Evolutionary conservation across 352 stramenopile species (phyloP), one percentile per base, ranked within the genome.

Genomic region (Blastocystis sp.): DNA sequence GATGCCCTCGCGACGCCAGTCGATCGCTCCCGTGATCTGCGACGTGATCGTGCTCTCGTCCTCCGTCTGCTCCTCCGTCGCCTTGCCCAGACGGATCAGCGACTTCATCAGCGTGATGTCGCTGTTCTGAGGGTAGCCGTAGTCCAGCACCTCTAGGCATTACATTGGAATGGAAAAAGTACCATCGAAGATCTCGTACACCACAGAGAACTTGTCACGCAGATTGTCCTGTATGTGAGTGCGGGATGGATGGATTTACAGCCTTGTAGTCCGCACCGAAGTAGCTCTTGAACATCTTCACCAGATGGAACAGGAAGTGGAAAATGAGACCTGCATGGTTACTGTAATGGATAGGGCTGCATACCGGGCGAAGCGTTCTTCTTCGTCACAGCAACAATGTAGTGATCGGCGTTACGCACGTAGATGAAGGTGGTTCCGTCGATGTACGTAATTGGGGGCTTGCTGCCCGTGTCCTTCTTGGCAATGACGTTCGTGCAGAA

Each of bases 51-150:
- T 90, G 11, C 90, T 90, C 27, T 93, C 93, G 73, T 97, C 93
- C 40, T 95, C 90, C 84, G 94, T 21, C 29, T 73, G 21, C 51
- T 88, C 40, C 36, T 87, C 59, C 42, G 92, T 86, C 92, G 90
- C 27, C 89, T 88, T 59, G 91, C 85, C 87, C 90, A 92, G 44
- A 24, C 73, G 36, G 32, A 56, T 65, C 36, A 92, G 89, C 8
- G 97, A 91, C 87, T 96, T 96, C 87, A 98, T 91, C 24, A 97
- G 93, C 89, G 98, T 95, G 42, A 97, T 96, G 29, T 94, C 93
- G 88, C 94, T 97, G 89, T 97, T 98, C 90, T 98, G 96, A 36
- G 95, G 95, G 89, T 98, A 98, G 4, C 96, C 95, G 91, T 97
- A 97, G 90, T 98, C 96, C 93, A 98, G 97, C 4, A 94, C 98